These are phyloP conservation scores for Hyphopichia pseudoburtonii DNA, from an alignment of 1,139 yeast species.

Conservation along the genomic window DNA sequence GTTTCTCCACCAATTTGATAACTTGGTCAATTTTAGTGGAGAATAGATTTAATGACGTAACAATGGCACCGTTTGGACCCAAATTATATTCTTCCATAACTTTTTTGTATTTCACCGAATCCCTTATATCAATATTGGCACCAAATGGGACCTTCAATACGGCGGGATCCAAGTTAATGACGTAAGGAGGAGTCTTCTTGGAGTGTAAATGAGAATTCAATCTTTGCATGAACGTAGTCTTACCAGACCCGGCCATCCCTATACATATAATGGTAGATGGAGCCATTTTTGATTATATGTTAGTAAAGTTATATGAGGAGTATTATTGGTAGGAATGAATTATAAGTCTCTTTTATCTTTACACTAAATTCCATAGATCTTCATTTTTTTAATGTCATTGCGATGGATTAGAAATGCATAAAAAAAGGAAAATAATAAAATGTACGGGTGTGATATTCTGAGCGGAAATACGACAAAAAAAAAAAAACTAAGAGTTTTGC, in stretches of 20 bases:
- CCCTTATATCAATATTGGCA: constrained; percentile 93
- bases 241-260: constrained; percentile 98
- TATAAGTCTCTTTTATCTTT: too few species aligned
- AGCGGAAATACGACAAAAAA: neutral
- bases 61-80: constrained; percentile 99
- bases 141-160: constrained; percentile 90
- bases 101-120: constrained; percentile 90
- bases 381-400: neutral
- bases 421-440: neutral
- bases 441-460: neutral
- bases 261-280: constrained; percentile 77
- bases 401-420: constrained; percentile 8
- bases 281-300: constrained; percentile 31
- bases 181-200: constrained; percentile 75
- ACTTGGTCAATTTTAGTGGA: constrained; percentile 97
- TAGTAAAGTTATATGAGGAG: too few species aligned
- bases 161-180: constrained; percentile 94
- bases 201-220: constrained; percentile 84
- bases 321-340: too few species aligned
- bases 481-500: constrained; percentile 8
- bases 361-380: neutral
- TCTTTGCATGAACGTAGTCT: constrained; percentile 97
- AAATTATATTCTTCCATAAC: constrained; percentile 91
- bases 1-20: constrained; percentile 77
- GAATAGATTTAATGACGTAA: constrained; percentile 87